phyloP scores from a whole-genome alignment of 306 rosid species.

The Malus sieversii region DNA sequence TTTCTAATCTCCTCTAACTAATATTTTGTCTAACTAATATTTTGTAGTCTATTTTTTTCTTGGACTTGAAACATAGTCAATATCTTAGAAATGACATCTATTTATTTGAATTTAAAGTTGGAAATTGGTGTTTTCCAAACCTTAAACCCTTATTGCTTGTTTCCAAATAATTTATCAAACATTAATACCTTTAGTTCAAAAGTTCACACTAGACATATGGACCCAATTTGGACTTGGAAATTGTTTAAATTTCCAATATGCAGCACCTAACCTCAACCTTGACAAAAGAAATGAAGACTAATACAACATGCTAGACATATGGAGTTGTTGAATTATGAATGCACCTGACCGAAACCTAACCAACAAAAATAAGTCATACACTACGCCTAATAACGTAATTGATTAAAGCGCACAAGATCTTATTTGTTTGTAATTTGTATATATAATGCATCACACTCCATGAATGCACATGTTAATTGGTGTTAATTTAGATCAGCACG shows the following conservation, averaged over 20 bases:
- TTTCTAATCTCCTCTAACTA: neutral
- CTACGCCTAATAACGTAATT: neutral
- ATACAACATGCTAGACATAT: neutral
- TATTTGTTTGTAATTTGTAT: neutral
- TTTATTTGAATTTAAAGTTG: neutral
- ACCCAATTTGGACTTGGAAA: neutral
- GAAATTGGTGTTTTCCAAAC: neutral
- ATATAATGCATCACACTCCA: neutral
- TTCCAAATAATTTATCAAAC: neutral
- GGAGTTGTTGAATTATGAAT: neutral
- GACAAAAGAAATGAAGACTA: neutral
- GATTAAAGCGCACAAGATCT: neutral
- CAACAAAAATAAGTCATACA: neutral
- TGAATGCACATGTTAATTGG: neutral
- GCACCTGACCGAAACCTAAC: neutral
- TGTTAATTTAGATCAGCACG: neutral
- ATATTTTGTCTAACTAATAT: neutral
- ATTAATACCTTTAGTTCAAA: neutral
- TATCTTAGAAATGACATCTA: neutral
- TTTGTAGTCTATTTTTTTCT: neutral
- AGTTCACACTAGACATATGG: neutral
- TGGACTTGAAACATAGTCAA: neutral
- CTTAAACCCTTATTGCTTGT: too few species aligned
- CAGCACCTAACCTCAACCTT: neutral
- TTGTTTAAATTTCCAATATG: neutral